A percentile compares a stretch with the other conserved stretches of the same genome.
phyloP scores from a whole-genome alignment of 2,329 filamentous ascomycete genomes.

The Neofusicoccum ribis region DNA sequence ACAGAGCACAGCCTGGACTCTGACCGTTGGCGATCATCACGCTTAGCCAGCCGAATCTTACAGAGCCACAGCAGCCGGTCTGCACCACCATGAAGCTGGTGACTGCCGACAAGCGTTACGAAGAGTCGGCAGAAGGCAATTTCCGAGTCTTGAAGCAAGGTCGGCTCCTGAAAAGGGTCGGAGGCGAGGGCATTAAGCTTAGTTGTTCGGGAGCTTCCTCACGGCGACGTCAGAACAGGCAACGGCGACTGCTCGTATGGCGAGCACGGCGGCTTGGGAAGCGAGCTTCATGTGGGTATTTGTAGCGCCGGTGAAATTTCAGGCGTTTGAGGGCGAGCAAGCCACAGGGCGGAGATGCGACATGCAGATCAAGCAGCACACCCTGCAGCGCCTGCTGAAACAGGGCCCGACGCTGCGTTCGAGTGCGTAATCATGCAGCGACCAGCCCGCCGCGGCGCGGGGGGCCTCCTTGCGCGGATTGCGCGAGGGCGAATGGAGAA shows the following conservation, averaged over 20 bases:
- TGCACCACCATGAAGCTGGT: background rate
- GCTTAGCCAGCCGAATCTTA: too few relatives aligned
- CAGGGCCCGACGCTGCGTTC: conserved; percentile 9
- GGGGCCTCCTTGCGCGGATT: background rate
- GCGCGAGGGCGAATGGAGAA: background rate
- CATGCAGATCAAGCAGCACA: conserved; percentile 5
- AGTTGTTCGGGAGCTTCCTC: too few relatives aligned
- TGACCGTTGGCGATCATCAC: background rate
- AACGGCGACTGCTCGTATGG: background rate
- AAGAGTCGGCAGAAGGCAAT: background rate
- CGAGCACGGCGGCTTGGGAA: background rate
- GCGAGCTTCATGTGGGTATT: background rate
- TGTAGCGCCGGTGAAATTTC: background rate
- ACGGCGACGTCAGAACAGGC: background rate
- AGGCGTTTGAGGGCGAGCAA: background rate
- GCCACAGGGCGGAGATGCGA: conserved; percentile 9
- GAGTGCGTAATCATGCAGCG: conserved; percentile 15
- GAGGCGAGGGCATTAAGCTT: background rate
- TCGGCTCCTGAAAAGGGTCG: background rate
- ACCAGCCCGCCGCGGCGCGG: background rate
- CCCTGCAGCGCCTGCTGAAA: conserved; percentile 15
- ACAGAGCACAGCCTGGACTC: background rate
- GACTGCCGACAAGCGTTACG: background rate
- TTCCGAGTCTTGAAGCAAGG: background rate
- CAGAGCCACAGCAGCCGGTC: background rate